Evolutionary conservation across 495 filamentous ascomycete species (phyloP), one percentile per base, ranked within the genome.

Genomic region (Astrothelium subdiscretum): DNA sequence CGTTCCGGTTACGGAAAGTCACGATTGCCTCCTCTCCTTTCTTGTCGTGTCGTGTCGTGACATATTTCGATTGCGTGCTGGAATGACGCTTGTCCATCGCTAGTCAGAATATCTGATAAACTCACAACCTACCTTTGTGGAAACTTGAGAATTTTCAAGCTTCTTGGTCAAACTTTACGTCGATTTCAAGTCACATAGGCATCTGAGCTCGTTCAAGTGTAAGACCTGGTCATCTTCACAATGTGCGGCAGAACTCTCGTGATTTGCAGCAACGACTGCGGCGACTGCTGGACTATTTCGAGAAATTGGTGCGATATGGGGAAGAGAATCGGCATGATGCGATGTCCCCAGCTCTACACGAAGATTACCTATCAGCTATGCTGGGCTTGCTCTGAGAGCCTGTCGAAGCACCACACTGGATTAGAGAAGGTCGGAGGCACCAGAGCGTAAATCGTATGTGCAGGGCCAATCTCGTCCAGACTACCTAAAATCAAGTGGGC

Each of bases 301-400:
- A 26, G 48, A 29, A 54, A 54, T 29, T 54, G 48, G 48, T 54
- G 48, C 20, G 48, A 54, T 3, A 54, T 8, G 3, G 48, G 48
- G 5, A 26, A 29, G 48, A 27, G 20, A 8, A 8, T 54, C 15
- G 48, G 48, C 20, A 54, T 54, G 48, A 54, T 54, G 48, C 20
- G 48, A 29, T 54, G 48, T 54, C 48, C 48, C 8, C 22, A 54
- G n/a, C 59, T 42, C 27, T 61, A 61, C 35, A 61, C 35, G 22
- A 40, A 43, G 13, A 12, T 61, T n/a, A 61, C 59, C 15, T 61
- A 61, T n/a, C 35, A 40, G 32, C 29, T 61, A 15, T 61, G 59
- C 59, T 43, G 18, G 18, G 10, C 3, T 1, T 32, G 35, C 40
- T 61, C 43, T 6, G 59, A 61, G 48, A 54, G 29, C 6, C 8